These are phyloP conservation scores for Backusella tuberculispora DNA, from an alignment of 192 early-diverging fungal species.

Conservation along the genomic window DNA sequence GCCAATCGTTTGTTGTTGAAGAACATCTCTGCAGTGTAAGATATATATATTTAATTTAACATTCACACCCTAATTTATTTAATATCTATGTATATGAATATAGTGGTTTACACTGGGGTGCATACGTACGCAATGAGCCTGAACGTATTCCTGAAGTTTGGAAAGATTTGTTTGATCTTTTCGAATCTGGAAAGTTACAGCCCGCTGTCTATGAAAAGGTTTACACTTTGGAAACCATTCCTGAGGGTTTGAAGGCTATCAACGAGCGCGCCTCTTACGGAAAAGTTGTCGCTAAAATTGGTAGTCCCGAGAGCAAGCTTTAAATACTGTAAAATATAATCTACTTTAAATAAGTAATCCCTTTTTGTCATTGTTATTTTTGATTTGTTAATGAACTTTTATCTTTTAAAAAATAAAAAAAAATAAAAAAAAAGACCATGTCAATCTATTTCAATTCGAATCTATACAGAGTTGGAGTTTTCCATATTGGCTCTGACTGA, in stretches of 20 bases:
- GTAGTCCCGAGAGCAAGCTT: conserved; percentile 29
- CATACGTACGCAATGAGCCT: conserved; percentile 60
- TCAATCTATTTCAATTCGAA: no score
- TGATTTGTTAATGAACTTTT: no score
- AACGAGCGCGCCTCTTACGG: conserved; percentile 72
- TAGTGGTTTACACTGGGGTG: conserved; percentile 78
- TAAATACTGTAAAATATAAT: conserved; percentile 23
- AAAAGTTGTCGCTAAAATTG: conserved; percentile 67
- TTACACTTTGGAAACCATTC: conserved; percentile 63
- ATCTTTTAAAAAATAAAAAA: no score
- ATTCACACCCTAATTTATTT: neutral
- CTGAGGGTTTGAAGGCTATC: conserved; percentile 70
- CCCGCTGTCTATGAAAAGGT: conserved; percentile 69
- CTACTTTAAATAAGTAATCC: neutral
- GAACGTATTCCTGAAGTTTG: conserved; percentile 67
- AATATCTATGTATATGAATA: neutral
- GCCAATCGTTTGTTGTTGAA: conserved; percentile 82
- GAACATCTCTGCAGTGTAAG: conserved; percentile 66
- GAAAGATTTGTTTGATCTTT: conserved; percentile 63
- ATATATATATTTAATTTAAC: neutral
- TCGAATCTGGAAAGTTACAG: conserved; percentile 54
- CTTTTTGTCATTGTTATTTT: neutral
- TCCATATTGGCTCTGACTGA: no score
- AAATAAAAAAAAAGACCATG: no score
- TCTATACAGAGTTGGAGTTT: no score